These are phyloP conservation scores for Rosa lucieae DNA, from an alignment of 306 rosid genomes.

Conservation along the genomic window DNA sequence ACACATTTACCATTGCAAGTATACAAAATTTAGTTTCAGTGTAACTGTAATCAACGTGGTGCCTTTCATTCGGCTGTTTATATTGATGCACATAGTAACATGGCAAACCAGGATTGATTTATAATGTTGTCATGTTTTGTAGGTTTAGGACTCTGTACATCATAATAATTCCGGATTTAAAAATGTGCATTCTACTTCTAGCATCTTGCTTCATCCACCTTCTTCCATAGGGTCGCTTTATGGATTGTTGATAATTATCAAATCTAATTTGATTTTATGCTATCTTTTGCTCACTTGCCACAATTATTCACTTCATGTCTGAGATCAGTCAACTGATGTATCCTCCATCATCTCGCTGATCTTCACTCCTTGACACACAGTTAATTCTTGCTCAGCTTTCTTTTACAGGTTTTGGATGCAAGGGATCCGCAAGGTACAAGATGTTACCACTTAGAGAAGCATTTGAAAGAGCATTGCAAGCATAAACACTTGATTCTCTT, in stretches of 20 bases:
- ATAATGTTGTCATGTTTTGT: background rate
- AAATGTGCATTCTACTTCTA: slow-evolving; percentile 4
- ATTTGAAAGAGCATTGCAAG: slow-evolving; percentile 86
- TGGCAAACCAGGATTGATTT: no score
- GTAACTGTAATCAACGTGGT: background rate
- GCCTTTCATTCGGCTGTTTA: background rate
- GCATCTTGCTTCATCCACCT: background rate
- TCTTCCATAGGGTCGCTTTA: background rate
- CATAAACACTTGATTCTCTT: slow-evolving; percentile 87
- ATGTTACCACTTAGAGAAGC: slow-evolving; percentile 92
- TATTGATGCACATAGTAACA: background rate
- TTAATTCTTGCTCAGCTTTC: background rate
- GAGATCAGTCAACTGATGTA: background rate
- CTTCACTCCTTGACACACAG: no score
- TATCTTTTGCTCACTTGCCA: background rate
- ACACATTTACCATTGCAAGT: background rate
- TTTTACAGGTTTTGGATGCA: slow-evolving; percentile 81
- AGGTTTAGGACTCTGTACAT: background rate
- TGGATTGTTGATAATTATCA: background rate
- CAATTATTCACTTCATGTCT: slow-evolving; percentile 12
- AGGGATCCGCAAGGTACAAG: slow-evolving; percentile 96
- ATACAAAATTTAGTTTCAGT: background rate
- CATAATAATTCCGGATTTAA: background rate
- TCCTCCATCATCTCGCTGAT: background rate
- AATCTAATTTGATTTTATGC: background rate